Evolutionary conservation across 805 yeast species (phyloP).

Genomic region (Sugiyamaella floridensis): DNA sequence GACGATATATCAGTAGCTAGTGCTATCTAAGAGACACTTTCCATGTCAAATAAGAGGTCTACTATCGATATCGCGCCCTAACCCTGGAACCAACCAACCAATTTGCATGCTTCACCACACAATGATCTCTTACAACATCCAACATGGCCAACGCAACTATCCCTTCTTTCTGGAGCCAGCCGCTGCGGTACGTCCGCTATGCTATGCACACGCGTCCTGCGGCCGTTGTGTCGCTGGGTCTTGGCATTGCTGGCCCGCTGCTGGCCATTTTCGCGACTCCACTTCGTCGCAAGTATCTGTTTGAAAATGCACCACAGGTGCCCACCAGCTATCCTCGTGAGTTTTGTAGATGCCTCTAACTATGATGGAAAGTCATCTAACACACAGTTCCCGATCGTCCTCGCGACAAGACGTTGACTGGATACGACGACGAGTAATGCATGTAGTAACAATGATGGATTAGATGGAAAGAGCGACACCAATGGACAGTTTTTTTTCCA

Average conservation of each 20-base stretch:
- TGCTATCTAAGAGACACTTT: no score
- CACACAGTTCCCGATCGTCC: constrained; percentile 24
- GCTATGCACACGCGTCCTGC: constrained; percentile 74
- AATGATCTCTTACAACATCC: background rate
- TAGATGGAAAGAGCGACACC: background rate
- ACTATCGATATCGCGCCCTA: background rate
- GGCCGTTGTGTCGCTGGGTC: constrained; percentile 53
- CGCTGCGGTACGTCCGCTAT: constrained; percentile 43
- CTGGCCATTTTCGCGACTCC: constrained; percentile 56
- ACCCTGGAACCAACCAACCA: background rate
- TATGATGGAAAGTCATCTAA: background rate
- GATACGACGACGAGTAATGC: constrained; percentile 29
- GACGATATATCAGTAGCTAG: no score
- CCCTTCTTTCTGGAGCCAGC: constrained; percentile 30
- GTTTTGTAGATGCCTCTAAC: constrained; percentile 29
- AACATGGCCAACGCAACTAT: constrained; percentile 4
- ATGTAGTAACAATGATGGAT: background rate
- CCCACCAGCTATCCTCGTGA: constrained; percentile 43
- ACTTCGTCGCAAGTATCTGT: constrained; percentile 60
- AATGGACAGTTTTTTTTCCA: no score
- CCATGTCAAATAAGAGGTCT: no score
- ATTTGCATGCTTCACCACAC: background rate
- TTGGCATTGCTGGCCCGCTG: constrained; percentile 64
- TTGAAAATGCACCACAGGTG: constrained; percentile 56
- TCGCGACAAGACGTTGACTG: constrained; percentile 25